Conservation (phyloP, 768 basidiomycete species). For the Scleroderma bovista region DNA sequence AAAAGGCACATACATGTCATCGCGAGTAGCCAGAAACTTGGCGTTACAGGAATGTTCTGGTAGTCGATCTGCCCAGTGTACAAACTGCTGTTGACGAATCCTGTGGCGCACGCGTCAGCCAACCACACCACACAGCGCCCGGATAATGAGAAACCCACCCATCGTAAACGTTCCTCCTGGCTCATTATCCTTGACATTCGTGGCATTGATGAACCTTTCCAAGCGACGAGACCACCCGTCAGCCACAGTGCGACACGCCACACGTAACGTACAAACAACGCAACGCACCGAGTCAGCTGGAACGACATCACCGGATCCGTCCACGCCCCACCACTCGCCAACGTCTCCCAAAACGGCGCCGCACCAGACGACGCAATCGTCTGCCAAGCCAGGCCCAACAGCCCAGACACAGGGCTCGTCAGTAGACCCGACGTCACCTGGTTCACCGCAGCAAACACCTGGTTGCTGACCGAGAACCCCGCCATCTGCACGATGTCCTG, state of each 20-base stretch:
- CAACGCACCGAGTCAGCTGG: conserved; percentile 48
- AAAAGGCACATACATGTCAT: conserved; percentile 44
- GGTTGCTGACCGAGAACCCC: conserved; percentile 75
- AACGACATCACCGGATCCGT: not conserved
- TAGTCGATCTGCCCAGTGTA: conserved; percentile 86
- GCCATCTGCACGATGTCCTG: conserved; percentile 82
- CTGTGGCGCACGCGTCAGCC: conserved; percentile 67
- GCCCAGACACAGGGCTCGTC: conserved; percentile 69
- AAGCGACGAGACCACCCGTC: no score
- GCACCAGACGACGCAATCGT: conserved; percentile 66
- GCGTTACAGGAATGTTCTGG: conserved; percentile 47
- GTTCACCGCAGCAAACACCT: conserved; percentile 65
- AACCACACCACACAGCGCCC: conserved; percentile 20
- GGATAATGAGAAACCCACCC: conserved; percentile 35
- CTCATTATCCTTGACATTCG: conserved; percentile 41
- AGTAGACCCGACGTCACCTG: conserved; percentile 56
- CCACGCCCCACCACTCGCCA: conserved; percentile 1
- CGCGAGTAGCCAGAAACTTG: conserved; percentile 79
- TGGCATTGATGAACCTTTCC: conserved; percentile 40
- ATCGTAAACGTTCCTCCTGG: conserved; percentile 71
- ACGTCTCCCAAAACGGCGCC: conserved; percentile 78
- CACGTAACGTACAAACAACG: not conserved
- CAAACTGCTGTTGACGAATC: no score
- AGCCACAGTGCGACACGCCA: not conserved
- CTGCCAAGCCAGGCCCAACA: conserved; percentile 83